Percentiles rank a stretch among this genome's conserved stretches.
Evolutionary conservation across 2,329 filamentous ascomycete genomes (phyloP).

Genomic region (Diaporthe citri): DNA sequence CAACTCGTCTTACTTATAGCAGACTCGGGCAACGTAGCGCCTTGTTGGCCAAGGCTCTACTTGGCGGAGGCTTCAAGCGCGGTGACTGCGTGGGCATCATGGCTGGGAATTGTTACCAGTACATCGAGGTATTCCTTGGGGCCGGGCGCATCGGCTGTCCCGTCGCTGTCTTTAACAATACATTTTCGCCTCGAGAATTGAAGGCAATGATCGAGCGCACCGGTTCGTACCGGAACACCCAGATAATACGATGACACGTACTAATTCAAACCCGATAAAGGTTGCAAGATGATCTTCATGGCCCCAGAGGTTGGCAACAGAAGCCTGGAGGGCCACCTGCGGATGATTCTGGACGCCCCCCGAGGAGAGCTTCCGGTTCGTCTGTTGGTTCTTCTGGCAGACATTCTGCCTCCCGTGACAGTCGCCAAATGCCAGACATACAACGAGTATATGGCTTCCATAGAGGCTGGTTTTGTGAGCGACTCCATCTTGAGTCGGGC

Average conservation of each 20-base stretch:
- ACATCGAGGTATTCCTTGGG: not conserved
- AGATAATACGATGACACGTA: not conserved
- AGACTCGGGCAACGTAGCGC: constrained; percentile 7
- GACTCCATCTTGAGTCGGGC: not conserved
- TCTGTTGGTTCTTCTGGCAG: not conserved
- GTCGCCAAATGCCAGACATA: not conserved
- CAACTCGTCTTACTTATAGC: not conserved
- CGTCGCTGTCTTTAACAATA: constrained; percentile 12
- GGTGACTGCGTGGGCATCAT: constrained; percentile 25
- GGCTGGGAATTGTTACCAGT: constrained; percentile 20
- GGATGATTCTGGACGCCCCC: not conserved
- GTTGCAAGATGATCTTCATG: constrained; percentile 8
- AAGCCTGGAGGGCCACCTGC: constrained; percentile 1
- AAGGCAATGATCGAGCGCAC: constrained; percentile 19
- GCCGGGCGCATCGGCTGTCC: constrained; percentile 18
- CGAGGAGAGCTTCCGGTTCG: not conserved
- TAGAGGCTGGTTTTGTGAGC: not conserved
- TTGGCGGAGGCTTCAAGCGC: not conserved
- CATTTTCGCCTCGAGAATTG: constrained; percentile 11
- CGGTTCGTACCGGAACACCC: not conserved
- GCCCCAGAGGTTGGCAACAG: constrained; percentile 11
- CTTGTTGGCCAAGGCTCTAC: not conserved
- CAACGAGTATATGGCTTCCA: not conserved
- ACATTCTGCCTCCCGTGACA: not conserved
- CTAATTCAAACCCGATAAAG: not conserved